These are phyloP conservation scores for Diaporthe velutina DNA, from an alignment of 2,329 filamentous ascomycete genomes.

Conservation along the genomic window DNA sequence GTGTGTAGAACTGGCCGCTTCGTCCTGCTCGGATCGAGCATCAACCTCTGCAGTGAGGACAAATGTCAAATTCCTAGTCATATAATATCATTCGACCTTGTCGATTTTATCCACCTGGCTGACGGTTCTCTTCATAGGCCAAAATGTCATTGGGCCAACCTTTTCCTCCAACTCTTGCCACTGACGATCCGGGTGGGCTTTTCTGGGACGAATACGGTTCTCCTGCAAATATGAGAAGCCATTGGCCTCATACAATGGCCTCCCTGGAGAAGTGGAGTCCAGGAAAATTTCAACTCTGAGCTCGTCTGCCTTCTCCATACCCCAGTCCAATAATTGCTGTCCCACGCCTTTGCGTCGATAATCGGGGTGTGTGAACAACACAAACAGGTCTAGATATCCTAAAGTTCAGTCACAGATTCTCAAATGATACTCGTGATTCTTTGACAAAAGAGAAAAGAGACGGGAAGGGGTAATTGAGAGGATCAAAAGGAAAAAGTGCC, in stretches of 20 bases:
- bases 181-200: conserved; percentile 42
- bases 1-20: too few relatives aligned
- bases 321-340: conserved; percentile 45
- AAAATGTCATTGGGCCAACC: conserved; percentile 50
- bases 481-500: not conserved
- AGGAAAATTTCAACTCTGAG: conserved; percentile 43
- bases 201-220: conserved; percentile 42
- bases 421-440: too few relatives aligned
- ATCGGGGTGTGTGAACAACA: conserved; percentile 44
- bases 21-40: not conserved
- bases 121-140: conserved; percentile 40
- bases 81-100: not conserved
- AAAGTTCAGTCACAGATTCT: not conserved
- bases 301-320: conserved; percentile 44
- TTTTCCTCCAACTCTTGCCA: conserved; percentile 52
- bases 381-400: conserved; percentile 42
- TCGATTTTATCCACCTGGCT: conserved; percentile 32
- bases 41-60: not conserved
- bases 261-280: conserved; percentile 42
- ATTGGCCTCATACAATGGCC: conserved; percentile 43
- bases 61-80: not conserved
- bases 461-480: not conserved
- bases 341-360: conserved; percentile 44
- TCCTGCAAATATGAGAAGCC: conserved; percentile 42
- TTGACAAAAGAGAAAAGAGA: not conserved